A percentile compares a stretch with the other conserved stretches of the same genome.
Conservation (phyloP, 1,139 yeast species). For the Yamadazyma dushanensis region DNA sequence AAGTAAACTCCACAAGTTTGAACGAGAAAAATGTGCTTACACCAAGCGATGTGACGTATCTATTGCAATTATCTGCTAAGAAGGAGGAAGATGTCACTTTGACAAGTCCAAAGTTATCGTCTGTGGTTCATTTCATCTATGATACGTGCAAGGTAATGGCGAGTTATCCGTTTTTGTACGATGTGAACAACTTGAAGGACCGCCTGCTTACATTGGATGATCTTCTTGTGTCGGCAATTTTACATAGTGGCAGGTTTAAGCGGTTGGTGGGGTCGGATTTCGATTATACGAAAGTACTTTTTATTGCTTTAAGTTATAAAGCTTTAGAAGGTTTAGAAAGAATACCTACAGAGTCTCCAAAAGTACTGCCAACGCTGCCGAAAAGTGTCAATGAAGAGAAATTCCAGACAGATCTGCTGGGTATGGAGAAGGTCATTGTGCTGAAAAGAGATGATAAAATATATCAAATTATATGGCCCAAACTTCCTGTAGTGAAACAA, state of each 20-base stretch:
- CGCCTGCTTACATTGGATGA: constrained; percentile 22
- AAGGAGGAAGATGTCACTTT: constrained; percentile 11
- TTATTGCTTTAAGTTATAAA: constrained; percentile 20
- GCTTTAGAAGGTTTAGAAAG: too few species aligned
- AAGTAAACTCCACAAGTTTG: constrained; percentile 22
- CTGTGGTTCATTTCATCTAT: constrained; percentile 20
- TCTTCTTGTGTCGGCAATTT: constrained; percentile 24
- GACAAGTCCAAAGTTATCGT: constrained; percentile 9
- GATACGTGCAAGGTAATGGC: constrained; percentile 30
- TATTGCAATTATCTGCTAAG: constrained; percentile 20
- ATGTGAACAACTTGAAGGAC: constrained; percentile 5
- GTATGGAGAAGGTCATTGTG: background rate
- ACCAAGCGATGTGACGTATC: constrained; percentile 22
- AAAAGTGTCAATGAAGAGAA: constrained; percentile 1
- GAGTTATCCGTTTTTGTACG: constrained; percentile 30
- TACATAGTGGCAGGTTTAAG: constrained; percentile 28
- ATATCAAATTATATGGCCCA: constrained; percentile 10
- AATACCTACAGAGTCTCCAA: too few species aligned
- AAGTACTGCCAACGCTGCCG: background rate
- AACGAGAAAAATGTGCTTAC: constrained; percentile 20
- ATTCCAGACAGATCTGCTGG: too few species aligned
- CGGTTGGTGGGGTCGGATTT: constrained; percentile 19
- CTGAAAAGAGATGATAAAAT: background rate
- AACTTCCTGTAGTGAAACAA: constrained; percentile 16
- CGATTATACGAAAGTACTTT: constrained; percentile 28